Conservation (phyloP, 352 stramenopile genomes). For the Phytophthora podocarpi region DNA sequence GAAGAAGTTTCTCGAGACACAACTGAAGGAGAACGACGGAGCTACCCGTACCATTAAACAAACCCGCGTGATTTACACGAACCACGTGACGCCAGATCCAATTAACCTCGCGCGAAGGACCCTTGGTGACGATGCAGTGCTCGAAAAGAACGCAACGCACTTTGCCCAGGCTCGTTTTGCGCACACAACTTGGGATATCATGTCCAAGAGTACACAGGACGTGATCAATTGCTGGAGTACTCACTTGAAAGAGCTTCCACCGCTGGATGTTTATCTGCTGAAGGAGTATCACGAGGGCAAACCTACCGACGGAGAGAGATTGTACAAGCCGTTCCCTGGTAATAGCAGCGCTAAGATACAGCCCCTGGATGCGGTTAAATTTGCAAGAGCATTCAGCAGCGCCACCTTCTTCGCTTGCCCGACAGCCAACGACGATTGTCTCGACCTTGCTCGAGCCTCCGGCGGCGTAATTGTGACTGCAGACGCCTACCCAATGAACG, state of each 20-base stretch:
- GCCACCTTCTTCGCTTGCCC: conserved; percentile 55
- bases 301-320: conserved; percentile 17
- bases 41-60: not conserved
- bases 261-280: conserved; percentile 36
- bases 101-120: conserved; percentile 15
- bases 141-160: conserved; percentile 28
- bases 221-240: conserved; percentile 51
- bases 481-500: conserved; percentile 63
- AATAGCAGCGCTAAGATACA: conserved; percentile 19
- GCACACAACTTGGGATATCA: conserved; percentile 47
- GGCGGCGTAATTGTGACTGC: conserved; percentile 52
- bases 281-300: conserved; percentile 6
- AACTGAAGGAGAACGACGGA: not conserved
- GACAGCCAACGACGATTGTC: conserved; percentile 63
- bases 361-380: conserved; percentile 27
- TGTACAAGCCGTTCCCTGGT: conserved; percentile 24
- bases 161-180: conserved; percentile 40
- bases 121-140: conserved; percentile 5
- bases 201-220: conserved; percentile 42
- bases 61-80: conserved; percentile 44
- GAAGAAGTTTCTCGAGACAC: conserved; percentile 12
- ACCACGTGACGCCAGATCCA: conserved; percentile 38
- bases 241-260: conserved; percentile 49
- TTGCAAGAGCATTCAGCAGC: conserved; percentile 40
- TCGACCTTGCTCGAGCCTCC: conserved; percentile 56